A percentile compares a stretch with the other conserved stretches of the same genome.
phyloP scores from a whole-genome alignment of 1,284 basidiomycete species.

The Butyriboletus appendiculatus region DNA sequence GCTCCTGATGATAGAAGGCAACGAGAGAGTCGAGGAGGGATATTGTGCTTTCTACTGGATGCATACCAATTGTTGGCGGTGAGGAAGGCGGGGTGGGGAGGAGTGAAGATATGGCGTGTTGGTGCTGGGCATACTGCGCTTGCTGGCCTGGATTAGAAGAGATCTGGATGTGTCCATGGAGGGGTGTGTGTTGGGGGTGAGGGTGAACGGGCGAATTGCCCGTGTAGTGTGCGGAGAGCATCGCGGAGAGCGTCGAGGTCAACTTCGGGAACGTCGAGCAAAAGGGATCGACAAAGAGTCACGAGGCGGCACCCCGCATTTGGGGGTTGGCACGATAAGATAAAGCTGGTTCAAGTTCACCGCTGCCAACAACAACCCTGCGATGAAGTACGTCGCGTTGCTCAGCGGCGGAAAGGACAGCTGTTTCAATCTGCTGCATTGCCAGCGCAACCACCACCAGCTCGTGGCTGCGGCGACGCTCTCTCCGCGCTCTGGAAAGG shows the following conservation, averaged over 20 bases:
- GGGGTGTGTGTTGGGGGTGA: slow-evolving; percentile 20
- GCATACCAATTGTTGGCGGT: slow-evolving; percentile 36
- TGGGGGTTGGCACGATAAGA: slow-evolving; percentile 28
- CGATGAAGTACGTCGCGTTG: slow-evolving; percentile 93
- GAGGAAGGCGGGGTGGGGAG: slow-evolving; percentile 51
- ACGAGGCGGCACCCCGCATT: slow-evolving; percentile 11
- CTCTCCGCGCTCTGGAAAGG: slow-evolving; percentile 82
- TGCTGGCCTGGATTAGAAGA: slow-evolving; percentile 25
- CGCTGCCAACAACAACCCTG: background rate
- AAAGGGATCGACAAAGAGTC: background rate
- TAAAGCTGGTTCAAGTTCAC: background rate
- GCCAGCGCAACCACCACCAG: slow-evolving; percentile 83
- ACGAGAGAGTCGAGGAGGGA: slow-evolving; percentile 62
- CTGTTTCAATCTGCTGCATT: slow-evolving; percentile 95
- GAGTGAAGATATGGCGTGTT: slow-evolving; percentile 28
- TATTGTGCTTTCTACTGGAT: slow-evolving; percentile 44
- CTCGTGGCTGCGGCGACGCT: slow-evolving; percentile 90
- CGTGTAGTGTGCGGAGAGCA: slow-evolving; percentile 33
- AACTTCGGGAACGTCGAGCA: background rate
- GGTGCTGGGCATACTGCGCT: slow-evolving; percentile 26
- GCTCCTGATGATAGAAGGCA: slow-evolving; percentile 66
- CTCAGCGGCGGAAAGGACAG: slow-evolving; percentile 98
- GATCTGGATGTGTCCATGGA: slow-evolving; percentile 8
- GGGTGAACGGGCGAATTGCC: slow-evolving; percentile 19
- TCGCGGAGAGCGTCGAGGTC: slow-evolving; percentile 9